A percentile compares a stretch with the other conserved stretches of the same genome.
Conservation (phyloP, 2,329 filamentous ascomycete genomes). For the Exophiala xenobiotica region DNA sequence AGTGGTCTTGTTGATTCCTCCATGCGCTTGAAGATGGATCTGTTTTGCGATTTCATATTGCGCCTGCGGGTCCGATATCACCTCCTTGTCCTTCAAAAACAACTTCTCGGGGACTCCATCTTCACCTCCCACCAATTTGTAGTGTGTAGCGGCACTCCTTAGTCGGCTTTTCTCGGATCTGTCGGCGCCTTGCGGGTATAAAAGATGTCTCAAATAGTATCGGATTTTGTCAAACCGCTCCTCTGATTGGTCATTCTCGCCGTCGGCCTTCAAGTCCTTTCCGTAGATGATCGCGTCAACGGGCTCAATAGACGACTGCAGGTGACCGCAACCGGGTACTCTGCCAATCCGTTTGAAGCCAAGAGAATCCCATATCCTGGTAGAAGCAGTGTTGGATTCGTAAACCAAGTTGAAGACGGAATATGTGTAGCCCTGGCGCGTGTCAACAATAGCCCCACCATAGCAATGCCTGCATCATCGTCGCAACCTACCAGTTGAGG, state of each 20-base stretch:
- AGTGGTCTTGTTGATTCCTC: conserved; percentile 97
- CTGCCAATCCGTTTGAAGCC: conserved; percentile 90
- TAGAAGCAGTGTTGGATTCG: conserved; percentile 87
- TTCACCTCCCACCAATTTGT: conserved; percentile 67
- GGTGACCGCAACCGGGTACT: conserved; percentile 69
- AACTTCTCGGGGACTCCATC: conserved; percentile 65
- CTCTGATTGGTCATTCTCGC: conserved; percentile 83
- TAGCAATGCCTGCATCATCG: too few relatives aligned
- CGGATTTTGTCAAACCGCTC: conserved; percentile 98
- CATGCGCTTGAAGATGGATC: conserved; percentile 74
- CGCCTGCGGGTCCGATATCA: conserved; percentile 82
- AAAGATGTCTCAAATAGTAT: conserved; percentile 91
- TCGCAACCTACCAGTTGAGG: conserved; percentile 59
- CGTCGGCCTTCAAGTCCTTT: conserved; percentile 59
- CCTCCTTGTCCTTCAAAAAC: conserved; percentile 97
- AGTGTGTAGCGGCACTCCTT: conserved; percentile 89
- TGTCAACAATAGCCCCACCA: conserved; percentile 27
- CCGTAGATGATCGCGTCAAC: conserved; percentile 80
- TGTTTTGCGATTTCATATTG: conserved; percentile 86
- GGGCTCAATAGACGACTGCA: conserved; percentile 66
- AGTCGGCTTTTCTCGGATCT: conserved; percentile 93
- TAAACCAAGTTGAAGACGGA: conserved; percentile 94
- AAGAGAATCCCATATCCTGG: conserved; percentile 86
- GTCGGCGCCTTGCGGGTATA: conserved; percentile 90
- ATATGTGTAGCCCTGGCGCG: conserved; percentile 72